A percentile compares a stretch with the other conserved stretches of the same genome.
Evolutionary conservation across 1,284 basidiomycete genomes (phyloP).

Genomic region (Trametes polyzona): DNA sequence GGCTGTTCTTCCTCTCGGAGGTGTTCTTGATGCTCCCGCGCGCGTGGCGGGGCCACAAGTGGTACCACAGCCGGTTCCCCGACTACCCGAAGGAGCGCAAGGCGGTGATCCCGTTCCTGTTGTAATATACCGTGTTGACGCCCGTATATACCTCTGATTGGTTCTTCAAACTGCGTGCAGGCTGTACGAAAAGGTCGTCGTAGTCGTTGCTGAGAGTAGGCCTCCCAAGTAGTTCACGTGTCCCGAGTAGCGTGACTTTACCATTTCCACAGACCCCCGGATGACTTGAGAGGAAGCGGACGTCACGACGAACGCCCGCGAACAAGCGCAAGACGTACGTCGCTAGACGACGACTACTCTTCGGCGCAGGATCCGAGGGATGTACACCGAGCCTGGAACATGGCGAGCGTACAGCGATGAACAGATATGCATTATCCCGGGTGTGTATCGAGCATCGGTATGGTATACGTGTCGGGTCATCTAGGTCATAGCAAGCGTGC

Average conservation of each 20-base stretch:
- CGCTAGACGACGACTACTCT: too few species aligned
- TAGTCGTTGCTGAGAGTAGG: too few species aligned
- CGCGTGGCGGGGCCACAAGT: constrained; percentile 78
- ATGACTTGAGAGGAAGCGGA: too few species aligned
- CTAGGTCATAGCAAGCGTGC: constrained; percentile 21
- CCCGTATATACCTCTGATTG: not conserved
- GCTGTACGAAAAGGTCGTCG: too few species aligned
- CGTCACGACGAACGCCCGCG: too few species aligned
- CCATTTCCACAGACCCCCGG: too few species aligned
- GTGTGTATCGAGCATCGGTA: constrained; percentile 16
- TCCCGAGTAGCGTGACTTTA: too few species aligned
- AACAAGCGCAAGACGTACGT: too few species aligned
- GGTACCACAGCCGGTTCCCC: constrained; percentile 77
- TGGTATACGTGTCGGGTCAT: constrained; percentile 26
- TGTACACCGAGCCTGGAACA: too few species aligned
- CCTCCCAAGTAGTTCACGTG: too few species aligned
- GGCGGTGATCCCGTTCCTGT: constrained; percentile 52
- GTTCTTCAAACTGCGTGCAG: too few species aligned
- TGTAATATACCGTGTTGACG: constrained; percentile 15
- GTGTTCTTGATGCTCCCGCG: constrained; percentile 78
- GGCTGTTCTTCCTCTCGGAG: constrained; percentile 77
- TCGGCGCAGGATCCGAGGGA: not conserved
- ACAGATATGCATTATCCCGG: constrained; percentile 15
- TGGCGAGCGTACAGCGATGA: constrained; percentile 10
- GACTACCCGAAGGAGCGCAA: constrained; percentile 55